These are phyloP conservation scores for Naganishia liquefaciens DNA, from an alignment of 1,284 basidiomycete genomes.

Conservation along the genomic window DNA sequence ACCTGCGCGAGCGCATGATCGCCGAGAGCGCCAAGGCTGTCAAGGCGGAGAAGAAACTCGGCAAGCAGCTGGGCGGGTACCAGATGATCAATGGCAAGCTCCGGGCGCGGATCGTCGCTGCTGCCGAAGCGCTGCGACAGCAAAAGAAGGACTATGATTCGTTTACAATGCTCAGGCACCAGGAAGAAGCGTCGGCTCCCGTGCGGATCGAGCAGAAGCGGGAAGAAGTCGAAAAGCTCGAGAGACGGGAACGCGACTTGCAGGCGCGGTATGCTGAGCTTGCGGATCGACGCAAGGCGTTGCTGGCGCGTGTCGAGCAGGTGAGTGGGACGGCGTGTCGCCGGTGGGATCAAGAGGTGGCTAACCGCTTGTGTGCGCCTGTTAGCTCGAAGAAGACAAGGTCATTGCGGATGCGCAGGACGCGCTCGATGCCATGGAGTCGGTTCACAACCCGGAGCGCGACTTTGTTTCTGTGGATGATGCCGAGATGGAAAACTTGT, in stretches of 20 bases:
- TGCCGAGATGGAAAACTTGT: conserved; percentile 39
- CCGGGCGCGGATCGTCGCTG: conserved; percentile 65
- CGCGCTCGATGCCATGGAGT: conserved; percentile 49
- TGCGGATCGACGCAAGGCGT: conserved; percentile 68
- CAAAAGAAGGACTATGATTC: conserved; percentile 71
- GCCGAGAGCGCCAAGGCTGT: conserved; percentile 75
- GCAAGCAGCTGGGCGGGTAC: conserved; percentile 86
- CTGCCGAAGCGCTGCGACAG: conserved; percentile 69
- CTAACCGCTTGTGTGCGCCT: conserved; percentile 17
- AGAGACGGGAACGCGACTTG: conserved; percentile 70
- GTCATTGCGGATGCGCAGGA: conserved; percentile 49
- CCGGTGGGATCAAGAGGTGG: too few relatives aligned
- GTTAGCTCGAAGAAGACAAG: conserved; percentile 52
- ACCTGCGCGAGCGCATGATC: conserved; percentile 73
- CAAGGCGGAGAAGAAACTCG: conserved; percentile 91
- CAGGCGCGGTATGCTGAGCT: conserved; percentile 83
- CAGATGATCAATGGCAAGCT: conserved; percentile 73
- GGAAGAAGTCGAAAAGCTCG: conserved; percentile 79
- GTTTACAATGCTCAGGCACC: conserved; percentile 69
- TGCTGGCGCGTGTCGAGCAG: conserved; percentile 62
- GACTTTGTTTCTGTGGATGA: conserved; percentile 38
- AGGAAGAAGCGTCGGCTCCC: conserved; percentile 74
- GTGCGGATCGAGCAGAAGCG: conserved; percentile 70
- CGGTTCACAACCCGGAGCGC: conserved; percentile 24
- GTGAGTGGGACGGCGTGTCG: conserved; percentile 36